Base-by-base conservation (phyloP, 2,329 filamentous ascomycete genomes). In the Ustilaginoidea virens region DNA sequence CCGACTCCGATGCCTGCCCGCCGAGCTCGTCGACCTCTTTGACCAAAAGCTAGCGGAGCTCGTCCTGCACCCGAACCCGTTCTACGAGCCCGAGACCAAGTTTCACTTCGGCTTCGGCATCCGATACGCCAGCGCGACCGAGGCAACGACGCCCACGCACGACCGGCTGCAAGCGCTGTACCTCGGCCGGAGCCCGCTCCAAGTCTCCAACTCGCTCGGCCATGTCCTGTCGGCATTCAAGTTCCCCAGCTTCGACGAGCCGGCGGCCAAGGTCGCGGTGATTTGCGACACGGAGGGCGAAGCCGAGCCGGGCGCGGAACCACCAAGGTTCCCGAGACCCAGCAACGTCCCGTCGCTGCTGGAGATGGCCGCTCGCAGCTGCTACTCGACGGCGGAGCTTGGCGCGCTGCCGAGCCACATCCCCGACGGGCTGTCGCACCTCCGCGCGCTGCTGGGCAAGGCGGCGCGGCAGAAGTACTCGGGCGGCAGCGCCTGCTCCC, bases 31-130 rank as follows among this genome's bases (percentile, higher is more conserved):
- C 1, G 49, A 64, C 15, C 55, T 80, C 2, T 47, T 79, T 13
- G 44, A 50, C 1, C 48, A 55, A 25, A 60, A 56, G 13, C 53
- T 78, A n/a, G 45, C 49, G 9, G 57, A 58, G 4, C 49, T 80
- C n/a, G 56, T 55, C 16, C 39, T 75, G 3, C 63, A 70, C 31
- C 74, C 75, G 1, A 82, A 81, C 41, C 69, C 69, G 0, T 74
- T 78, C 34, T 54, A 64, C 31, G 51, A 61, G 29, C 59, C 61
- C 7, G 43, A 45, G 2, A 16, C 11, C 8, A 13, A 15, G 7
- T 17, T 30, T 7, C 20, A 32, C 35, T 2, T 8, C 20, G n/a
- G n/a, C n/a, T n/a, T n/a, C n/a, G n/a, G n/a, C n/a, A n/a, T n/a
- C n/a, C n/a, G n/a, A n/a, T n/a, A n/a, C 6, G 15, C 24, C 11